Evolutionary conservation across 2,329 filamentous ascomycete species (phyloP).

Genomic region (Amauroascus niger): DNA sequence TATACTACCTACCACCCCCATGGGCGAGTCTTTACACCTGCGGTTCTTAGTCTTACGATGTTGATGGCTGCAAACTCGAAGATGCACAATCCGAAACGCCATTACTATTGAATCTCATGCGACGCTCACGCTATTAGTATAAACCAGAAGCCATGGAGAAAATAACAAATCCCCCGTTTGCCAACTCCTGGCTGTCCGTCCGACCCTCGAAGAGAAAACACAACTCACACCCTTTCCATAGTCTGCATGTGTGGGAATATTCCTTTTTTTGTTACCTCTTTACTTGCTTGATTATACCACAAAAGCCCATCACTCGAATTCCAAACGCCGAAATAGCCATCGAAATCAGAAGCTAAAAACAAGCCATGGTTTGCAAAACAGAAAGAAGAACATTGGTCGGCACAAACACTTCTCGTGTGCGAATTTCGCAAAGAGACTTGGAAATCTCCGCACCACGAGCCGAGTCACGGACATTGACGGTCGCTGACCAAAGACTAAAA

Average conservation of each 20-base stretch:
- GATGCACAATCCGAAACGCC: background rate
- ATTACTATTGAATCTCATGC: background rate
- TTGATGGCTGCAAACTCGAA: too few species aligned
- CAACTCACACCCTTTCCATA: background rate
- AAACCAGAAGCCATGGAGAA: background rate
- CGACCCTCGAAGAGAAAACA: background rate
- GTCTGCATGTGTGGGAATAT: background rate
- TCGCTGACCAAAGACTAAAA: background rate
- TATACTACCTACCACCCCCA: too few species aligned
- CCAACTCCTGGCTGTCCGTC: background rate
- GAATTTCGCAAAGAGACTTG: background rate
- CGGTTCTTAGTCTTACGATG: too few species aligned
- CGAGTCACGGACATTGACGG: background rate
- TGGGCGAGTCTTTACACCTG: too few species aligned
- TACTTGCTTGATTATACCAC: background rate
- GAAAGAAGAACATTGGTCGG: background rate
- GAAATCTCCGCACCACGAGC: background rate
- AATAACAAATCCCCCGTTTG: background rate
- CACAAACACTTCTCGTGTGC: background rate
- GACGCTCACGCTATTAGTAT: background rate
- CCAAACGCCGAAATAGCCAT: slow-evolving; percentile 1
- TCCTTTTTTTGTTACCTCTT: background rate
- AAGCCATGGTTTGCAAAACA: background rate
- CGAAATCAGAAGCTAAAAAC: background rate
- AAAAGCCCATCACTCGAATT: background rate